Evolutionary conservation across 2,329 filamentous ascomycete genomes (phyloP), one percentile per base, ranked within the genome.

Genomic region (Zalaria obscura): DNA sequence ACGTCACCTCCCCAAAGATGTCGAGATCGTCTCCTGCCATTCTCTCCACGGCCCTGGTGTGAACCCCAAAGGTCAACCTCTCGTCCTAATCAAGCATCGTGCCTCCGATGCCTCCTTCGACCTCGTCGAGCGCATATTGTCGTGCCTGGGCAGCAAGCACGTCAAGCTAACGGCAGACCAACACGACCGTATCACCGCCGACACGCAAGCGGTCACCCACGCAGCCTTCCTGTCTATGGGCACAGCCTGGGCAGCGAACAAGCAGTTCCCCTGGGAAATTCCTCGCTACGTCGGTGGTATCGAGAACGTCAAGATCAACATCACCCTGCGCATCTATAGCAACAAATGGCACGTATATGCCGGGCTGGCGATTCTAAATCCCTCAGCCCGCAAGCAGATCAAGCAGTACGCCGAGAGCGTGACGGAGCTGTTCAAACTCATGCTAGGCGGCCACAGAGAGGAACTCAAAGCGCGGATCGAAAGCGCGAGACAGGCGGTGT

Each of bases 271-370:
- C 0, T 98, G 91, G 91, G 89, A 96, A 55, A 78, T 89, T 37
- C 78, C 80, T n/a, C 86, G 91, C 48, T 98, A 96, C 62, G 78
- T 95, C 3, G 91, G 91, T 44, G 93, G 91, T 40, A 93, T 98
- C 55, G 91, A 98, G 63, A 98, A 98, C 61, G 89, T 96, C 54
- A 98, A 98, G 67, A 94, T 96, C 68, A 98, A 98, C 66, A 79
- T 96, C 51, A 96, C 87, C 51, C 69, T 98, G 50, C 87, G 91
- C 52, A 96, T 98, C 65, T 98, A 96, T 67, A 80, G 82, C 45
- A 93, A 95, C 63, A 98, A 96, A 63, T 98, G 93, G 93, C 93
- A 98, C 67, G 91, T 98, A 44, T 98, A 98, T 61, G 91, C 91
- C 18, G 91, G 91, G 0, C 79, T 98, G 5, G 91, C 93, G 7